Conservation (phyloP, 2,329 filamentous ascomycete genomes). For the Beauveria caledonica region DNA sequence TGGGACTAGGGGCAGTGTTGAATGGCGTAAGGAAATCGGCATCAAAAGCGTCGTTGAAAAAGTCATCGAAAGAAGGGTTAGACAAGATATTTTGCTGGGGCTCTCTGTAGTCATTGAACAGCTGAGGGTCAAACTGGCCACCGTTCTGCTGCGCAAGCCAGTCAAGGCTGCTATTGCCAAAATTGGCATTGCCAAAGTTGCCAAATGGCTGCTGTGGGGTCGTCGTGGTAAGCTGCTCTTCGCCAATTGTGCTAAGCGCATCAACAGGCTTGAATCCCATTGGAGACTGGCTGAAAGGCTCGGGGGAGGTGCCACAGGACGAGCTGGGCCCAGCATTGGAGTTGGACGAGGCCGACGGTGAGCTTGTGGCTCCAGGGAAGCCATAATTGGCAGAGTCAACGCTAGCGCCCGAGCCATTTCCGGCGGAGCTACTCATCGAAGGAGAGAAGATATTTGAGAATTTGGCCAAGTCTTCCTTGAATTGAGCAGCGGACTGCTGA, state of each 20-base stretch:
- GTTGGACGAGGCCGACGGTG: conserved; percentile 55
- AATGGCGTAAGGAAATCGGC: conserved; percentile 75
- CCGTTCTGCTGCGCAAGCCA: conserved; percentile 75
- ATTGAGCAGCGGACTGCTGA: conserved; percentile 17
- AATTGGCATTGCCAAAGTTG: conserved; percentile 25
- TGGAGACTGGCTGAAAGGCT: conserved; percentile 66
- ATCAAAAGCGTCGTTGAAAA: conserved; percentile 71
- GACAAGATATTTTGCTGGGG: conserved; percentile 72
- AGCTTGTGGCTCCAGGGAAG: conserved; percentile 43
- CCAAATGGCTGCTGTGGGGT: conserved; percentile 23
- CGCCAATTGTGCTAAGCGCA: conserved; percentile 55
- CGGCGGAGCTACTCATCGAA: conserved; percentile 36
- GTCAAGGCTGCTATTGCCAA: conserved; percentile 53
- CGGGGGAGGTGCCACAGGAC: conserved; percentile 70
- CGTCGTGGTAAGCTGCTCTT: conserved; percentile 45
- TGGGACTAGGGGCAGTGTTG: conserved; percentile 50
- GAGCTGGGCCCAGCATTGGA: conserved; percentile 52
- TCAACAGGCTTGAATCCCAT: conserved; percentile 55
- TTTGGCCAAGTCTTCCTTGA: conserved; percentile 45
- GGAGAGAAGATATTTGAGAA: conserved; percentile 54
- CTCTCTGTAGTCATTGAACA: conserved; percentile 90
- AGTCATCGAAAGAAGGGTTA: conserved; percentile 62
- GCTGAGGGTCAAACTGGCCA: conserved; percentile 79
- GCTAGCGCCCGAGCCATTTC: conserved; percentile 40
- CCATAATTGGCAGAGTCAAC: conserved; percentile 43